A percentile compares a stretch with the other conserved stretches of the same genome.
Evolutionary conservation across 805 yeast species (phyloP).

Genomic region (Metschnikowia bowlesiae): DNA sequence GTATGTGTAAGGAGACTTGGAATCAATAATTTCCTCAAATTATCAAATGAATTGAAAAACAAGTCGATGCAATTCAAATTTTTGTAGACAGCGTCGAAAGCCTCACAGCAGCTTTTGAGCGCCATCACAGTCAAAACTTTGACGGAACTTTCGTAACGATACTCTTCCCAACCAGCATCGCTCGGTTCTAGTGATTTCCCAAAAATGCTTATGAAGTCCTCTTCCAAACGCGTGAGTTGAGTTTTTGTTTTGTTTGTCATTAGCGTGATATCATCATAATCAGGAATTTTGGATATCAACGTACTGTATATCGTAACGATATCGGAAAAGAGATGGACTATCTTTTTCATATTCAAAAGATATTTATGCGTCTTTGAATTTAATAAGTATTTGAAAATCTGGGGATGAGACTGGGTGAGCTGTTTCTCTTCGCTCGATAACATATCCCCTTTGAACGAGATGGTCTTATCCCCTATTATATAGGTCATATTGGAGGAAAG

Average conservation of each 20-base stretch:
- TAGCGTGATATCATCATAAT: slow-evolving; percentile 38
- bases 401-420: slow-evolving; percentile 26
- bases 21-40: slow-evolving; percentile 33
- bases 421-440: slow-evolving; percentile 22
- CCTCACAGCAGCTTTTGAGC: slow-evolving; percentile 9
- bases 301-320: slow-evolving; percentile 38
- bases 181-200: slow-evolving; percentile 14
- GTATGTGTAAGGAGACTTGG: slow-evolving; percentile 36
- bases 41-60: slow-evolving; percentile 36
- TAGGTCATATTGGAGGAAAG: slow-evolving; percentile 27
- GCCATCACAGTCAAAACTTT: slow-evolving; percentile 19
- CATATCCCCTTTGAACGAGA: slow-evolving; percentile 20
- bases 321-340: slow-evolving; percentile 36
- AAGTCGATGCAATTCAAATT: slow-evolving; percentile 34
- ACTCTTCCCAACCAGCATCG: slow-evolving; percentile 24
- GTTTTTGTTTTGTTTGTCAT: slow-evolving; percentile 24
- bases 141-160: slow-evolving; percentile 22
- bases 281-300: slow-evolving; percentile 33
- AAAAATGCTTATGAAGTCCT: slow-evolving; percentile 27
- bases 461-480: slow-evolving; percentile 32
- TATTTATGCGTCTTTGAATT: slow-evolving; percentile 26
- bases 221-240: slow-evolving; percentile 25
- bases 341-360: slow-evolving; percentile 26
- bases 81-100: slow-evolving; percentile 17
- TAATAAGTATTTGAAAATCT: slow-evolving; percentile 31